phyloP scores from a whole-genome alignment of 768 basidiomycete species.

The Boletus reticulatus region DNA sequence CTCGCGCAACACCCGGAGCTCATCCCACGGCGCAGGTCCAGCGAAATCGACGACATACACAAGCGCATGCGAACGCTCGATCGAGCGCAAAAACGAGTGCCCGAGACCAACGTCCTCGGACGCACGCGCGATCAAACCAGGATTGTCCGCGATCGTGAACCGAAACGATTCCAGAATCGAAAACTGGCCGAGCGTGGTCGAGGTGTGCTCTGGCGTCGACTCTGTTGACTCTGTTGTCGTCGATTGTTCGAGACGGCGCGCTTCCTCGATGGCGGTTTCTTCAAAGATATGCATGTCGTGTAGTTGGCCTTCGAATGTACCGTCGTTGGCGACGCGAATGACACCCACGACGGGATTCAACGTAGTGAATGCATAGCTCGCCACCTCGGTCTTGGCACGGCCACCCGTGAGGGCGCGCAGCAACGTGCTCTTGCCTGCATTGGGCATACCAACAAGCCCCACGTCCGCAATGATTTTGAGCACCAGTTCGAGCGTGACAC shows the following conservation, averaged over 20 bases:
- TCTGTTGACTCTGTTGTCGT: neutral
- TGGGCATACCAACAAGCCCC: conserved; percentile 96
- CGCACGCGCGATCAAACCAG: conserved; percentile 82
- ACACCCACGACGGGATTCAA: conserved; percentile 92
- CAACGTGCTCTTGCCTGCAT: conserved; percentile 91
- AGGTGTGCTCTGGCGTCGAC: neutral
- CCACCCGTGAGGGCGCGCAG: conserved; percentile 87
- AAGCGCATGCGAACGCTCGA: conserved; percentile 88
- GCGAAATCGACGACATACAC: conserved; percentile 93
- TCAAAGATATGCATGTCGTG: conserved; percentile 54
- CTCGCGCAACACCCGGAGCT: conserved; percentile 66
- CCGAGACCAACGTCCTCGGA: conserved; percentile 91
- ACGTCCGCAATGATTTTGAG: conserved; percentile 93
- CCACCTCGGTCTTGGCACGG: conserved; percentile 79
- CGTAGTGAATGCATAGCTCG: conserved; percentile 92
- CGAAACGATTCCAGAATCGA: conserved; percentile 72
- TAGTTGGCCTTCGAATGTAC: conserved; percentile 65
- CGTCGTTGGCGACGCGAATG: conserved; percentile 79
- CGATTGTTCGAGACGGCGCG: conserved; percentile 38
- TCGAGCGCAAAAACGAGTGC: conserved; percentile 88
- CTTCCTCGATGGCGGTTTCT: conserved; percentile 61
- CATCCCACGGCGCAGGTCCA: conserved; percentile 70
- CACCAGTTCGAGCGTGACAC: conserved; percentile 81
- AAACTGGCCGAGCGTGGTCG: conserved; percentile 39
- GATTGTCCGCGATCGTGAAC: conserved; percentile 97